Conservation (phyloP, 2,329 filamentous ascomycete genomes). For the Diaporthe vexans region DNA sequence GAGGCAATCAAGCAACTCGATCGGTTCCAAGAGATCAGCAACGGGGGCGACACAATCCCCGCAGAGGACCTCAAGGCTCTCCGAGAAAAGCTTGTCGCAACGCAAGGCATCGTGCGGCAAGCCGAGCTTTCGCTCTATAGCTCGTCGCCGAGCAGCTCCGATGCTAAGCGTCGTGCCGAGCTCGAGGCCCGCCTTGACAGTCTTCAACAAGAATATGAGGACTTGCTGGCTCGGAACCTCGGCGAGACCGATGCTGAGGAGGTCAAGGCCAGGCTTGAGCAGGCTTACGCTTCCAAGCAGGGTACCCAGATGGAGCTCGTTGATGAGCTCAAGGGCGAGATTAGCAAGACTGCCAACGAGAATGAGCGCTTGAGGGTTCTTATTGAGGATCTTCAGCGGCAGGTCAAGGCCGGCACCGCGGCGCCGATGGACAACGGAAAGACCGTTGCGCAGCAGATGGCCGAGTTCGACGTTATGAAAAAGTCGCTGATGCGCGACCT, state of each 20-base stretch:
- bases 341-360: conserved; percentile 84
- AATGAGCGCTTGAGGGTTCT: conserved; percentile 84
- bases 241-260: conserved; percentile 85
- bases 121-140: conserved; percentile 89
- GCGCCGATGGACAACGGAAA: conserved; percentile 83
- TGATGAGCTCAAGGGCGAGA: conserved; percentile 82
- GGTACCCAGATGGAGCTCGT: conserved; percentile 80
- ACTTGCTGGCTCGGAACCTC: conserved; percentile 83
- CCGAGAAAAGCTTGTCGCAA: conserved; percentile 84
- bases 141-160: conserved; percentile 72
- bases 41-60: conserved; percentile 82
- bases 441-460: conserved; percentile 96
- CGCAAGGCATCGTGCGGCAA: conserved; percentile 92
- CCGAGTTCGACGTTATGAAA: conserved; percentile 99
- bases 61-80: conserved; percentile 86
- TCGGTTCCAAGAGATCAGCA: conserved; percentile 80
- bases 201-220: conserved; percentile 87
- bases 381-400: conserved; percentile 83
- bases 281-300: conserved; percentile 82
- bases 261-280: conserved; percentile 83
- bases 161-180: conserved; percentile 78
- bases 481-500: conserved; percentile 99
- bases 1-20: conserved; percentile 89
- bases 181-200: conserved; percentile 81
- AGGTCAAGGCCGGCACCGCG: conserved; percentile 74